Evolutionary conservation across 306 rosid genomes (phyloP), one percentile per base, ranked within the genome.

Genomic region (Vigna unguiculata): DNA sequence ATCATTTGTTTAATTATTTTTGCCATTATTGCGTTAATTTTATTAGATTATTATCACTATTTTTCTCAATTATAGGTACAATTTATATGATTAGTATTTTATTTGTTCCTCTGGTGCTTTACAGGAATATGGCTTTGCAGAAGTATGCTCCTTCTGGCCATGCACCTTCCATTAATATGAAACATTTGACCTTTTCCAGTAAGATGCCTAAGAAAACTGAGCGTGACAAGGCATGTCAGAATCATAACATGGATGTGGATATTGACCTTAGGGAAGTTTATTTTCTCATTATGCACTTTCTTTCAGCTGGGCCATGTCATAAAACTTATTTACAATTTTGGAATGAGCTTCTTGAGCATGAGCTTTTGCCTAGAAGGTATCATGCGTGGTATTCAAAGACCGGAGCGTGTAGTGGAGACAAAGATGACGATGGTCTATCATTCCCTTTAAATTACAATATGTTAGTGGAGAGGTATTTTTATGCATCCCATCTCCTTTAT

Each of bases 301-400:
- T 96, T 80, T 92, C 99, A 64, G 83, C 93, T 61, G 99, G 99
- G 76, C 98, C 98, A 20, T 96, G 97, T 75, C 97, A 21, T 49
- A 96, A 87, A 78, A 91, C 99, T 79, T 88, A 67, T 80, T 81
- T 75, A 45, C 90, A 92, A 75, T 86, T 96, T 4, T 83, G 91
- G 92, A 90, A 96, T 78, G 99, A 96, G 80, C 99, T 96, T 68
- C 88, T 86, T 45, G 99, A 92, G 81, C 97, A 92, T 76, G 89
- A 91, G 77, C 97, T 96, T 54, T 87, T 96, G 85, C 99, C 99
- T 76, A 90, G 97, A 92, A 86, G 99, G 81, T 92, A 92, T 86
- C 99, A 92, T 80, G 88, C 97, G 63, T 91, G 98, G 98, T 96
- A 91, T 86, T 92, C 99, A 76, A 92, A 97, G 81, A 92, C 85